Evolutionary conservation across 177 flowering plant genomes (phyloP), one percentile per base, ranked within the genome.

Genomic region (Vitis hybrid): DNA sequence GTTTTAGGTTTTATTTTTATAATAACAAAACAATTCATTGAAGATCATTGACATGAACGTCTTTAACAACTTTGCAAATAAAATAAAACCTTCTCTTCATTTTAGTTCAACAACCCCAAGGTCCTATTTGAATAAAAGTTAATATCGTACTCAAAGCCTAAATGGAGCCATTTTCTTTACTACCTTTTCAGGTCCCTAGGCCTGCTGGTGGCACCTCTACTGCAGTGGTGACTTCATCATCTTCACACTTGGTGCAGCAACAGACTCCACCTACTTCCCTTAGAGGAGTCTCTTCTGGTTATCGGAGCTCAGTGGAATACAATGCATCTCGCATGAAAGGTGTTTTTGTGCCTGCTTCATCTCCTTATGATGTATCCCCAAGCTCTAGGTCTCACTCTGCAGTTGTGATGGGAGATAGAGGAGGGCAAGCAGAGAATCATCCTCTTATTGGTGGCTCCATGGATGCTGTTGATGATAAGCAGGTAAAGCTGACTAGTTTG

Each of bases 301-400:
- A 80, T 74, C 82, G 72, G 45, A 83, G 70, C 73, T 77, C 91
- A 0, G 82, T 74, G 51, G 94, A 90, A 17, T 79, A 79, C 69
- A 82, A 79, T 64, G 68, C 87, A 32, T 80, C 82, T 71, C 79
- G 76, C 4, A 57, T 83, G 86, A 91, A 89, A 79, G 80, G 87
- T 64, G 85, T 77, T 66, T 81, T 67, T 51, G 30, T 72, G 66
- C 81, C 84, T 26, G 62, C 56, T 63, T 34, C 80, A 12, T 75
- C 77, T 63, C 79, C 81, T 17, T 79, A 78, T 71, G 80, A 83
- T 77, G 73, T 68, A 56, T 68, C 92, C 13, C 66, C 90, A 26
- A 68, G 65, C 61, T 65, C 73, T 52, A 83, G 64, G 59, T 72
- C 89, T 60, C 85, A 82, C 66, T 70, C 79, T 54, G 70, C 82